A percentile compares a stretch with the other conserved stretches of the same genome.
These are phyloP conservation scores for Beauveria australis DNA, from an alignment of 2,329 filamentous ascomycete genomes.

Conservation along the genomic window DNA sequence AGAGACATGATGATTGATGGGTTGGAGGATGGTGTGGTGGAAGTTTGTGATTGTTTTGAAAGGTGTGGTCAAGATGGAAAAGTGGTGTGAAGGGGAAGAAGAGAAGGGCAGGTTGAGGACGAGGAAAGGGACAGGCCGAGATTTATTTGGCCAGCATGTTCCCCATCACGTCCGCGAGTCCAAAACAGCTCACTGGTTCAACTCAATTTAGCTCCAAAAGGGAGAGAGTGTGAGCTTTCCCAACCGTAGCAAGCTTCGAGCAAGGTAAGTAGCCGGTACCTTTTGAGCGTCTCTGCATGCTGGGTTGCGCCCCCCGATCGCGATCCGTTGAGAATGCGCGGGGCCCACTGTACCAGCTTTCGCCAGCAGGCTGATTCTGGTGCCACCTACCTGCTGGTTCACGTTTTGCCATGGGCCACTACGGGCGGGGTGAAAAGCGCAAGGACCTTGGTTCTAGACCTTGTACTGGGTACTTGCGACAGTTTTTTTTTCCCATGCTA, in stretches of 20 bases:
- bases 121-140: constrained; percentile 1
- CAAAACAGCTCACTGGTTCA: background rate
- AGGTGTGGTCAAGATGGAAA: background rate
- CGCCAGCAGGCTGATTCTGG: background rate
- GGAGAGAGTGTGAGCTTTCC: background rate
- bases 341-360: background rate
- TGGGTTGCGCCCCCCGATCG: constrained; percentile 1
- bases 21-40: constrained; percentile 2
- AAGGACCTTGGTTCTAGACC: background rate
- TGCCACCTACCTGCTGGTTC: background rate
- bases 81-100: constrained; percentile 13
- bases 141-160: background rate
- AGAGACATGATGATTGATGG: constrained; percentile 44
- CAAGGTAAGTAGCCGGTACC: background rate
- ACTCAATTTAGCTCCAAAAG: background rate
- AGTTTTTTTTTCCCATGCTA: background rate
- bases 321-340: background rate
- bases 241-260: background rate
- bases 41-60: background rate
- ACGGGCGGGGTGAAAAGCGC: too few relatives aligned
- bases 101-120: background rate
- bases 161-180: background rate
- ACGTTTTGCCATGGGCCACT: background rate
- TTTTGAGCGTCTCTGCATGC: background rate
- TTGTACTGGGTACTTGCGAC: constrained; percentile 6